These are phyloP conservation scores for Ilyonectria robusta DNA, from an alignment of 2,329 filamentous ascomycete species.

Conservation along the genomic window DNA sequence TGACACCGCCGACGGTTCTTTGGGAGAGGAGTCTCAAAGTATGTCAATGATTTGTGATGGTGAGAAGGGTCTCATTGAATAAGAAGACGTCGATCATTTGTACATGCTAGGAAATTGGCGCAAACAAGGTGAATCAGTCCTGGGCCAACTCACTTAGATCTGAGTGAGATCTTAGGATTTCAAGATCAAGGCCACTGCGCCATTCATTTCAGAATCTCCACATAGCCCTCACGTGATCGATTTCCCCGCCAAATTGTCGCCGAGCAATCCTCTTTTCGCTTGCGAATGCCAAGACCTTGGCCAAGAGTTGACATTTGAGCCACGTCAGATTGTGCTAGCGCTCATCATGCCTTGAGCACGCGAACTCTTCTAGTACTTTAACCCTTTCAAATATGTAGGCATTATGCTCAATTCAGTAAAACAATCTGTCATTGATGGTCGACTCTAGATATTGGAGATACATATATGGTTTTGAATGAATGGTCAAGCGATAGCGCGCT, in stretches of 20 bases:
- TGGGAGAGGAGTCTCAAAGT: not conserved
- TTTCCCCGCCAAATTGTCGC: not conserved
- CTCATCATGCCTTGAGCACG: too few species aligned
- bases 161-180: not conserved
- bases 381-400: too few species aligned
- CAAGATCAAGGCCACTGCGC: not conserved
- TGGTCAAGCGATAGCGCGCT: too few species aligned
- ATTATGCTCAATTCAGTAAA: too few species aligned
- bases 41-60: not conserved
- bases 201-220: not conserved
- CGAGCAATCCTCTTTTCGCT: not conserved
- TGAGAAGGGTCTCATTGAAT: not conserved
- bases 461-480: too few species aligned
- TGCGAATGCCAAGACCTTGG: slow-evolving; percentile 1
- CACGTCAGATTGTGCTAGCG: too few species aligned
- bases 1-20: not conserved
- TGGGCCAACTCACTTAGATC: not conserved
- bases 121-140: too few species aligned
- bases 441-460: too few species aligned
- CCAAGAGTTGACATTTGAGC: not conserved
- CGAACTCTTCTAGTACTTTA: too few species aligned
- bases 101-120: too few species aligned
- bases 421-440: too few species aligned
- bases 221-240: not conserved
- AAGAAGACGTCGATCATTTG: not conserved